phyloP scores from a whole-genome alignment of 2,329 filamentous ascomycete genomes.

The Diaporthe citri region DNA sequence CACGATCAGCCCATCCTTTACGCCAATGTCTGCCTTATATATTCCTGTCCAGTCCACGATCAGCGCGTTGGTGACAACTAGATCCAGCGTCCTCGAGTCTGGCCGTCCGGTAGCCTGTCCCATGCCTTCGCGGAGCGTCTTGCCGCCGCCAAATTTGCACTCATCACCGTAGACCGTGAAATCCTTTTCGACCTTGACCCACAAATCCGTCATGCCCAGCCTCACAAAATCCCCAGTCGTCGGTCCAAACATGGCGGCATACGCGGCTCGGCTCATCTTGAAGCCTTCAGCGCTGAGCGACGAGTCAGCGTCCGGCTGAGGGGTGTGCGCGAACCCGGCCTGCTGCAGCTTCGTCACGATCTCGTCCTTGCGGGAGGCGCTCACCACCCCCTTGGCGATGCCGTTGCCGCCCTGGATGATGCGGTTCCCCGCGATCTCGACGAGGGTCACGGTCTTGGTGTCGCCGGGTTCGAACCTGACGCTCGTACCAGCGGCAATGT shows the following conservation, averaged over 20 bases:
- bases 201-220: constrained; percentile 86
- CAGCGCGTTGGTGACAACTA: constrained; percentile 89
- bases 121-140: constrained; percentile 95
- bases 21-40: constrained; percentile 95
- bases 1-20: constrained; percentile 87
- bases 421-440: constrained; percentile 86
- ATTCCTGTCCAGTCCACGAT: constrained; percentile 94
- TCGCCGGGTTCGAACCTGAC: constrained; percentile 96
- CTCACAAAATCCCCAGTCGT: constrained; percentile 89
- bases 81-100: constrained; percentile 81
- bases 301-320: constrained; percentile 70
- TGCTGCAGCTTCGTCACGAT: constrained; percentile 76
- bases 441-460: constrained; percentile 87
- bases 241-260: constrained; percentile 91
- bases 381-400: constrained; percentile 80
- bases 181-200: constrained; percentile 91
- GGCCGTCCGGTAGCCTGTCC: constrained; percentile 85
- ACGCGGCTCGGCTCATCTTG: constrained; percentile 82
- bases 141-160: constrained; percentile 94
- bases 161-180: constrained; percentile 89
- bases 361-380: constrained; percentile 70
- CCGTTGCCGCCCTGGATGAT: constrained; percentile 88
- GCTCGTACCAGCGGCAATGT: constrained; percentile 92
- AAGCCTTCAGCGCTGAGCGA: constrained; percentile 70
- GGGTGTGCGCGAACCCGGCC: constrained; percentile 82